Base-by-base conservation (phyloP, 2,329 filamentous ascomycete species). In the Clonostachys chloroleuca region DNA sequence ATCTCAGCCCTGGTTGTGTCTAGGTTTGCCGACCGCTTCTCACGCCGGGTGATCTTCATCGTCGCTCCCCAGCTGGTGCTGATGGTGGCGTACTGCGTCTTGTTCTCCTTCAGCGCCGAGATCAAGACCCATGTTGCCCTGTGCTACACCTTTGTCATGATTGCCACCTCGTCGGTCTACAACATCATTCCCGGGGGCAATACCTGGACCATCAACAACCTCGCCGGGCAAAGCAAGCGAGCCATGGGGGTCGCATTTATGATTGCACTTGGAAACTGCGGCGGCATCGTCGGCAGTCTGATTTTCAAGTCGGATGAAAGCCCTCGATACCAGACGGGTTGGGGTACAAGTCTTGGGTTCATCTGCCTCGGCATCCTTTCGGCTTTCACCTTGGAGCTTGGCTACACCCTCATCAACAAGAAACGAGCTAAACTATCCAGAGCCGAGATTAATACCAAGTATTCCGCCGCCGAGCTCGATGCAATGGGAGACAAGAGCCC, bases 151-250 rank as follows among this genome's bases (percentile, higher is more conserved):
- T 64, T 60, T 2, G 60, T 70, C n/a, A 61, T 62, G 36, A 51
- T 70, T 16, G 63, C 67, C 1, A 66, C 63, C 33, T 59, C 68
- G 10, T 66, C 69, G 24, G 58, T 68, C 48, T 69, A 69, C 16
- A 66, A 66, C 1, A 56, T 59, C 12, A 39, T 53, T 8, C 65
- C 66, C 2, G 63, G 58, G 4, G 59, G 53, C 10, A 66, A 61
- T 17, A 60, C 66, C 2, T 69, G 66, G 66, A 65, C 61, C 10
- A 53, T 64, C 5, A 61, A 60, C 48, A 70, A 70, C 34, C 56
- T 62, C 1, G 59, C 63, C 0, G 57, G 59, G 5, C 57, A 65
- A 0, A 57, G 57, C 0, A 70, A 65, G 44, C 53, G 66, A 2
- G 64, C 64, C 0, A 58, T 66, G 39, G 66, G 63, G 2, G 66